phyloP scores from a whole-genome alignment of 352 stramenopile genomes.

The Peronospora farinosa region DNA sequence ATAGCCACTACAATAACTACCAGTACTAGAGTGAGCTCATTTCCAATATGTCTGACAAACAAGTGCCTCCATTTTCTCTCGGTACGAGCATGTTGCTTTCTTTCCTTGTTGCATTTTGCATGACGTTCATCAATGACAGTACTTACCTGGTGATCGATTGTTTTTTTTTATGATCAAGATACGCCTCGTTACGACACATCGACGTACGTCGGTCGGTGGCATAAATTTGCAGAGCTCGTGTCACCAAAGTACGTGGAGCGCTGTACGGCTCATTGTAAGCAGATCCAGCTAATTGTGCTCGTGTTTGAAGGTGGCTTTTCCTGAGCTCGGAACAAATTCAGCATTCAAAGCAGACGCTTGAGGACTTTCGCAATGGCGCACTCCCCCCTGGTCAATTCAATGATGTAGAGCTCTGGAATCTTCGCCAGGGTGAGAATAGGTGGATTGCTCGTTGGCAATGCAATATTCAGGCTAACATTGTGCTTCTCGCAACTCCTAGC shows the following conservation, averaged over 20 bases:
- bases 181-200: slow-evolving; percentile 78
- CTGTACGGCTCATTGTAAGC: background rate
- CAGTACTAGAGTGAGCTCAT: background rate
- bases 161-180: slow-evolving; percentile 22
- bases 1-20: slow-evolving; percentile 7
- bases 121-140: no score
- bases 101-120: background rate
- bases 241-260: slow-evolving; percentile 43
- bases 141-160: no score
- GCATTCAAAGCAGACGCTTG: slow-evolving; percentile 43
- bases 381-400: slow-evolving; percentile 38
- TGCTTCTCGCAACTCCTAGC: slow-evolving; percentile 27
- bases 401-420: slow-evolving; percentile 73
- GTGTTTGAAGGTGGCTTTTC: slow-evolving; percentile 52
- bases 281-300: slow-evolving; percentile 6
- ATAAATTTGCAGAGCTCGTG: slow-evolving; percentile 80
- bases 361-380: slow-evolving; percentile 46
- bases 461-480: background rate
- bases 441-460: background rate
- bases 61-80: slow-evolving; percentile 35
- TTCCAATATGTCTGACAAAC: slow-evolving; percentile 26
- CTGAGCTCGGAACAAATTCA: slow-evolving; percentile 62
- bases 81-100: slow-evolving; percentile 7
- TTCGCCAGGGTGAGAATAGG: slow-evolving; percentile 40
- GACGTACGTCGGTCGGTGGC: slow-evolving; percentile 80